Percentiles rank a stretch among this genome's conserved stretches.
Evolutionary conservation across 1,284 basidiomycete genomes (phyloP).

Genomic region (Cystobasidium slooffiae): DNA sequence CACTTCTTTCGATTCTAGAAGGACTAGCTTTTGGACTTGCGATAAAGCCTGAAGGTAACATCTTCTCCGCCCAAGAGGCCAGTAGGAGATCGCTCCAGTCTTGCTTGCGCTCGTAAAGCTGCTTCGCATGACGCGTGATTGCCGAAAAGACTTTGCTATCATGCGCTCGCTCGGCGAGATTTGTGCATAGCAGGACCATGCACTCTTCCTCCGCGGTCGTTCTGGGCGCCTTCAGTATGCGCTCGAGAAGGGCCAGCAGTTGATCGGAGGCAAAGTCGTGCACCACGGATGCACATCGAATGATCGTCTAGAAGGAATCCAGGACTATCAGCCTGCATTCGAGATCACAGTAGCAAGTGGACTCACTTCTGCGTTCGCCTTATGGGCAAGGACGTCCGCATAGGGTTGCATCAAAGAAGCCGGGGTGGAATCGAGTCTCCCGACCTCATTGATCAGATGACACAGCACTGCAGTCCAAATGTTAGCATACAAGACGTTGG

Average conservation of each 20-base stretch:
- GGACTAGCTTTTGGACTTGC: not conserved
- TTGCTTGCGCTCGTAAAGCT: not conserved
- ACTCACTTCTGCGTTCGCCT: slow-evolving; percentile 8
- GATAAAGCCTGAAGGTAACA: slow-evolving; percentile 10
- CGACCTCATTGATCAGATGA: slow-evolving; percentile 3
- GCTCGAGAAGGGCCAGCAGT: slow-evolving; percentile 1
- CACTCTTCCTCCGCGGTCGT: slow-evolving; percentile 15
- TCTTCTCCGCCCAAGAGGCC: not conserved
- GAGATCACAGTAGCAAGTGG: not conserved
- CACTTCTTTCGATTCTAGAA: not conserved
- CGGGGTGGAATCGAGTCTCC: not conserved
- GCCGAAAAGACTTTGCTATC: not conserved
- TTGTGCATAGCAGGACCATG: not conserved
- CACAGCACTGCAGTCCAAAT: slow-evolving; percentile 5
- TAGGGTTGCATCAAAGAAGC: not conserved
- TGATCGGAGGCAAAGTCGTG: not conserved
- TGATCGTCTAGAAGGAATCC: not conserved
- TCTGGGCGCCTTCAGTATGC: not conserved
- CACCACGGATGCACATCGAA: slow-evolving; percentile 8
- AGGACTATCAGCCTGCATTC: not conserved
- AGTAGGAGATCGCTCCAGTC: not conserved
- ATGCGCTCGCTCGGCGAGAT: not conserved
- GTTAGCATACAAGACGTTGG: not conserved
- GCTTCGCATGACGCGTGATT: not conserved
- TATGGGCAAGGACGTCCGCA: not conserved